Base-by-base conservation (phyloP, 805 yeast genomes). In the Sugiyamaella valdiviana region DNA sequence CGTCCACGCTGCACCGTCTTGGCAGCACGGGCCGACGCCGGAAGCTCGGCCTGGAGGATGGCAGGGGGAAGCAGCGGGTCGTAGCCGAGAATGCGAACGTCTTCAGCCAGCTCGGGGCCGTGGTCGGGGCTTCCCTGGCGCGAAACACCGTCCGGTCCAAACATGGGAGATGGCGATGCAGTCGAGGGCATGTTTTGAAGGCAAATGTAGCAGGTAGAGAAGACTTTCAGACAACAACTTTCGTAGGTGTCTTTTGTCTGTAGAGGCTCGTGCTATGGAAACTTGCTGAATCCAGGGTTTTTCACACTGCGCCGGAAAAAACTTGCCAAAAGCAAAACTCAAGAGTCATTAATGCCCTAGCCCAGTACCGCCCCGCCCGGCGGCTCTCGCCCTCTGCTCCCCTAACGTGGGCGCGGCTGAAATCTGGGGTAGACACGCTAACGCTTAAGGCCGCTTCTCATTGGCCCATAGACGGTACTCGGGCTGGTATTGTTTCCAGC, bases 51-150 rank as follows among this genome's bases (percentile, higher is more conserved):
- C 63, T 89, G 95, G 48, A 93, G 72, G 45, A 90, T 76, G 50
- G 90, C 97, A 51, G 99, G 99, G 1, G 98, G 83, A 22, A 87
- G 82, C 56, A 93, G 73, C 12, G 99, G 99, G 63, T 91, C 95
- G 79, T 89, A 91, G 53, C 96, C 97, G 52, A 80, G 70, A 61
- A 87, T 65, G 44, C 72, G 61, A 20, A 64, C 68, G 48, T 68
- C 72, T 51, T 68, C 83, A 59, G 86, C 91, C 64, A 83, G 90
- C 56, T 78, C 82, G 50, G 79, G 80, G 19, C 17, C n/a, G 21
- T 41, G 21, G 42, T 72, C 69, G 38, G 84, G 84, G 10, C 80
- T 48, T 19, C 48, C 44, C 24, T 46, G 41, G 20, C 60, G 54
- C 23, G 61, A 73, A 36, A 65, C 58, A 32, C 66, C 69, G 44